Evolutionary conservation across 176 grass and related monocot genomes (phyloP).

Genomic region (Phoenix dactylifera): DNA sequence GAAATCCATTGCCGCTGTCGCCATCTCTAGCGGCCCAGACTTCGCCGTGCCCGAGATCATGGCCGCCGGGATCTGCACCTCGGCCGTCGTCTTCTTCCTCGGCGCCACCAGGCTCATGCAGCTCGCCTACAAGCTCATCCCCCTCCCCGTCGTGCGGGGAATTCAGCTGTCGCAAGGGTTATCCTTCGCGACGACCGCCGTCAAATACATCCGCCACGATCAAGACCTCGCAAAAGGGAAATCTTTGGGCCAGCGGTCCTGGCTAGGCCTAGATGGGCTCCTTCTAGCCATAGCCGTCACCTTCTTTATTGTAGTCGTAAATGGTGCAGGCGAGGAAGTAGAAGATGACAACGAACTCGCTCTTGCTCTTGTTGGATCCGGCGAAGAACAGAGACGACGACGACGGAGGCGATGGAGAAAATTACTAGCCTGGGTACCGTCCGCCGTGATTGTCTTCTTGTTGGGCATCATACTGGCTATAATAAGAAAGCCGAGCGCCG

Average conservation of each 20-base stretch:
- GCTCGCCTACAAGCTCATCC: conserved; percentile 62
- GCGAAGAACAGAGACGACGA: neutral
- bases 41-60: conserved; percentile 57
- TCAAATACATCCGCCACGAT: conserved; percentile 73
- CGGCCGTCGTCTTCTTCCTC: conserved; percentile 49
- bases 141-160: conserved; percentile 76
- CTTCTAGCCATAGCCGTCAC: conserved; percentile 40
- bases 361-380: no score
- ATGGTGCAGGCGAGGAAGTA: conserved; percentile 44
- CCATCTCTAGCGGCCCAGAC: conserved; percentile 17
- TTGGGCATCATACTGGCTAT: conserved; percentile 59
- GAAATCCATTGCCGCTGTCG: conserved; percentile 40
- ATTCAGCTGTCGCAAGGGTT: conserved; percentile 88
- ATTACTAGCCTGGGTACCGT: conserved; percentile 23
- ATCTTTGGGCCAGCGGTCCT: conserved; percentile 22
- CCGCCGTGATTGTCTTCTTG: conserved; percentile 65
- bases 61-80: conserved; percentile 68
- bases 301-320: conserved; percentile 63
- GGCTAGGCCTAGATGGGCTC: conserved; percentile 76
- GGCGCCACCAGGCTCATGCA: conserved; percentile 65
- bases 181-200: conserved; percentile 72
- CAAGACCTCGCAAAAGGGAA: conserved; percentile 63
- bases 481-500: conserved; percentile 42
- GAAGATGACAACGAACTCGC: neutral
- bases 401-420: conserved; percentile 8